These are phyloP conservation scores for Mycena chlorophos DNA, from an alignment of 768 basidiomycete genomes.

Conservation along the genomic window DNA sequence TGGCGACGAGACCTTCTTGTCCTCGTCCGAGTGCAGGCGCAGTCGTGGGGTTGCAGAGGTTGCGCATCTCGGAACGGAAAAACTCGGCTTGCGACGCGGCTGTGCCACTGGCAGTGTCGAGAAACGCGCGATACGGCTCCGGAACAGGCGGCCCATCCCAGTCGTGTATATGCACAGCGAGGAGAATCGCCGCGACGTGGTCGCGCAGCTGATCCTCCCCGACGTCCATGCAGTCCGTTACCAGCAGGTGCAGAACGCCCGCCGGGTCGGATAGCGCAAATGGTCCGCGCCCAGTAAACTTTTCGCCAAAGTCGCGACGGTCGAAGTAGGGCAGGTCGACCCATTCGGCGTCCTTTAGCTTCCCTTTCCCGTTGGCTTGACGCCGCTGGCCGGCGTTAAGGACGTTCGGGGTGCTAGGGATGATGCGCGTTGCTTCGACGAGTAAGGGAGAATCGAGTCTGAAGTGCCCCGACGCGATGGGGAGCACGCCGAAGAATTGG, in stretches of 20 bases:
- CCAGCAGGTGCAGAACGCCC: background rate
- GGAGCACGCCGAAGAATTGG: conserved; percentile 1
- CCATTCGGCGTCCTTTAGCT: conserved; percentile 1
- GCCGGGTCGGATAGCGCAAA: background rate
- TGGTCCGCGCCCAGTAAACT: too few species aligned
- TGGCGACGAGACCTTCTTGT: background rate
- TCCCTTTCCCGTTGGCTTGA: background rate
- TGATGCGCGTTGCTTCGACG: background rate
- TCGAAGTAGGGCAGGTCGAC: background rate
- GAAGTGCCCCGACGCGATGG: conserved; percentile 4
- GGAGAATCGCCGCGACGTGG: background rate
- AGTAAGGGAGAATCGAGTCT: background rate
- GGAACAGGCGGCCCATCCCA: too few species aligned
- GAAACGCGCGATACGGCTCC: too few species aligned
- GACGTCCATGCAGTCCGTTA: background rate
- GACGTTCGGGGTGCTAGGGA: background rate
- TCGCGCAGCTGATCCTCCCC: background rate
- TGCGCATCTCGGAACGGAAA: background rate
- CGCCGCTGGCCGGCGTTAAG: conserved; percentile 8
- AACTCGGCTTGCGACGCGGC: background rate
- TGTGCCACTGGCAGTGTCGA: too few species aligned
- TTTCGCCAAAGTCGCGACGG: background rate
- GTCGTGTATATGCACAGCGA: too few species aligned
- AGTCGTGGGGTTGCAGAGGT: background rate
- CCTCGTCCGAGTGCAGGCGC: background rate